phyloP scores from a whole-genome alignment of 768 basidiomycete genomes.

The Leccinum obscurum region DNA sequence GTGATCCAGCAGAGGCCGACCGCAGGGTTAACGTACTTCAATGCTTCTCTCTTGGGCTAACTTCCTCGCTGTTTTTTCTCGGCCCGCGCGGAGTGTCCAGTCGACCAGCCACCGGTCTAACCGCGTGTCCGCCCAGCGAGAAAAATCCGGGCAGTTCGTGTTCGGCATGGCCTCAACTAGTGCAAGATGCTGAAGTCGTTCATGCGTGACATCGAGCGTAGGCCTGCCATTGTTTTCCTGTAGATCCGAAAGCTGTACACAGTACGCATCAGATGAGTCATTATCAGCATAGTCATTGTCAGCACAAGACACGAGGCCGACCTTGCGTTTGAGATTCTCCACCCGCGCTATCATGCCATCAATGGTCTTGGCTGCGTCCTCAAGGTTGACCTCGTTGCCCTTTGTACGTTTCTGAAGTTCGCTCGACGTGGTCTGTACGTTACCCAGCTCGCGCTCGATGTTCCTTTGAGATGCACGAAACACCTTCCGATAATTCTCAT shows the following conservation, averaged over 20 bases:
- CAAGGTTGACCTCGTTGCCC: constrained; percentile 39
- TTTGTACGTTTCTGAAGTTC: constrained; percentile 57
- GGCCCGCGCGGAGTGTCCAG: constrained; percentile 82
- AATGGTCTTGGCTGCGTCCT: constrained; percentile 59
- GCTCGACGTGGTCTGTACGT: constrained; percentile 53
- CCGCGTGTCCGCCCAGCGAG: constrained; percentile 75
- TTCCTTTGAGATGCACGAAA: constrained; percentile 81
- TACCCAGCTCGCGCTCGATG: constrained; percentile 75
- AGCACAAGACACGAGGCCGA: constrained; percentile 33
- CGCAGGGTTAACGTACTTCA: constrained; percentile 54
- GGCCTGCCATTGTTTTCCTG: constrained; percentile 47
- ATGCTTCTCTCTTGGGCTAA: constrained; percentile 78
- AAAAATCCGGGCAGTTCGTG: constrained; percentile 56
- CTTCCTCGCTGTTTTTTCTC: constrained; percentile 70
- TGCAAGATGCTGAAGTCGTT: constrained; percentile 72
- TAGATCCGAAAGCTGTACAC: constrained; percentile 48
- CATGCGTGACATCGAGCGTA: constrained; percentile 71
- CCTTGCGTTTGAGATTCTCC: constrained; percentile 87
- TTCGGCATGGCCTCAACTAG: constrained; percentile 56
- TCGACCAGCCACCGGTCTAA: constrained; percentile 92
- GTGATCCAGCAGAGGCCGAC: constrained; percentile 13
- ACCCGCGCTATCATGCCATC: constrained; percentile 77
- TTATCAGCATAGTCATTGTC: constrained; percentile 11
- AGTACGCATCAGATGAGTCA: constrained; percentile 19
- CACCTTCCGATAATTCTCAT: constrained; percentile 86